These are phyloP conservation scores for Drechslerella coelobrocha DNA, from an alignment of 2,329 filamentous ascomycete genomes.

Conservation along the genomic window DNA sequence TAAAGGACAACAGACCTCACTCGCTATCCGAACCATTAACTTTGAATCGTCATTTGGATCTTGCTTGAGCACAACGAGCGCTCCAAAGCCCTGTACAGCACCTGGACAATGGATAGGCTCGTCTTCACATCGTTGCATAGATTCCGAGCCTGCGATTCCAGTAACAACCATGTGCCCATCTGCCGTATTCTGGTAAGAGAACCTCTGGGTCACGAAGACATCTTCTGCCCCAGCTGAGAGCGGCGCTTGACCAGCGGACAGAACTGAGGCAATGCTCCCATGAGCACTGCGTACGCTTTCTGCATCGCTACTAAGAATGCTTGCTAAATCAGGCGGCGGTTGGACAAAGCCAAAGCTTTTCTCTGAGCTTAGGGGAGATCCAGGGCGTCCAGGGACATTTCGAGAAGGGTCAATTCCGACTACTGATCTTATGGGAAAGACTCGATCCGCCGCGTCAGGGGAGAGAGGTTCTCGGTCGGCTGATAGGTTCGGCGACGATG, in stretches of 20 bases:
- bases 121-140: conserved; percentile 82
- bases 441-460: conserved; percentile 64
- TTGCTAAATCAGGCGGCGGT: conserved; percentile 10
- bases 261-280: conserved; percentile 35
- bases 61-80: conserved; percentile 73
- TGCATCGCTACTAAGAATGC: conserved; percentile 32
- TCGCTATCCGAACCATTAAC: conserved; percentile 53
- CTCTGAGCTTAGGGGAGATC: conserved; percentile 44
- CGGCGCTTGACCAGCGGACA: conserved; percentile 38
- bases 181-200: conserved; percentile 77
- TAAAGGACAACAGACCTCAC: conserved; percentile 59
- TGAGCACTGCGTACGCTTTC: conserved; percentile 39
- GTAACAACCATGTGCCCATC: conserved; percentile 84
- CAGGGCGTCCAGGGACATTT: conserved; percentile 54
- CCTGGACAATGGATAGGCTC: conserved; percentile 89
- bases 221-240: conserved; percentile 56
- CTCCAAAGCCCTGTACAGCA: conserved; percentile 79
- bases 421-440: conserved; percentile 83
- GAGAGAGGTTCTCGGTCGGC: conserved; percentile 31
- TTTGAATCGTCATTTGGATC: conserved; percentile 62
- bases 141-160: conserved; percentile 71
- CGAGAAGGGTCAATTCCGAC: conserved; percentile 70
- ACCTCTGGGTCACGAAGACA: conserved; percentile 71
- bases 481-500: conserved; percentile 22
- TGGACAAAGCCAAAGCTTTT: conserved; percentile 13